A percentile compares a stretch with the other conserved stretches of the same genome.
Conservation (phyloP, 1,284 basidiomycete species). For the Papiliotrema flavescens region DNA sequence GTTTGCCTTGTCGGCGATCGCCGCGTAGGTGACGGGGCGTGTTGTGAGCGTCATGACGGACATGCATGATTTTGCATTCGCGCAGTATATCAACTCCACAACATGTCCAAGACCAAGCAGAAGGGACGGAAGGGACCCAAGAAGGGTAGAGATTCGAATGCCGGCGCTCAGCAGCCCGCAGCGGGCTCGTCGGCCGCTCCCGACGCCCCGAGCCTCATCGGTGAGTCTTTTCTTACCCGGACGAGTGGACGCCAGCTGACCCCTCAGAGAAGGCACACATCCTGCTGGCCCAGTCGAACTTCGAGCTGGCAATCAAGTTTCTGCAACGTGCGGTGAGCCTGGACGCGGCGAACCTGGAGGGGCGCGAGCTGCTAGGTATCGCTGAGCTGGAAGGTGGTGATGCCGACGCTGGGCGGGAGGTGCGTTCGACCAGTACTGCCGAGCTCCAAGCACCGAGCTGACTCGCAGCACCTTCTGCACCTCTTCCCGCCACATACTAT, state of each 20-base stretch:
- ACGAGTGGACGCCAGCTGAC: neutral
- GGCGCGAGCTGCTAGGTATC: constrained; percentile 74
- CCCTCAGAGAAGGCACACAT: constrained; percentile 57
- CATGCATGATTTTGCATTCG: neutral
- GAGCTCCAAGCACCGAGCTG: neutral
- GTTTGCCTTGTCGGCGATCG: no score
- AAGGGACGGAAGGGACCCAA: neutral
- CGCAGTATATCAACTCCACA: neutral
- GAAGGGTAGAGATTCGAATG: neutral
- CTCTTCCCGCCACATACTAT: constrained; percentile 58
- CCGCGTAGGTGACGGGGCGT: no score
- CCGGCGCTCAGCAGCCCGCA: neutral
- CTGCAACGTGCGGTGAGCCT: constrained; percentile 65
- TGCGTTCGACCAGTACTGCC: constrained; percentile 47
- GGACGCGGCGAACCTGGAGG: constrained; percentile 64
- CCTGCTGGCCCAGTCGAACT: constrained; percentile 76
- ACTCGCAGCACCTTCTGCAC: constrained; percentile 48
- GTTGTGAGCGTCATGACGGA: no score
- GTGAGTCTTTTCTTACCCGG: constrained; percentile 10
- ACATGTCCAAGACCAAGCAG: constrained; percentile 8
- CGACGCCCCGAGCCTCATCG: constrained; percentile 25
- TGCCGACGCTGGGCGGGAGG: constrained; percentile 66
- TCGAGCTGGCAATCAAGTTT: constrained; percentile 73
- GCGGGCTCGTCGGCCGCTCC: constrained; percentile 7
- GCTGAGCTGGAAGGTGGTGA: constrained; percentile 74